Percentiles rank a stretch among this genome's conserved stretches.
phyloP scores from a whole-genome alignment of 345 rosid genomes.

The Bretschneidera sinensis region DNA sequence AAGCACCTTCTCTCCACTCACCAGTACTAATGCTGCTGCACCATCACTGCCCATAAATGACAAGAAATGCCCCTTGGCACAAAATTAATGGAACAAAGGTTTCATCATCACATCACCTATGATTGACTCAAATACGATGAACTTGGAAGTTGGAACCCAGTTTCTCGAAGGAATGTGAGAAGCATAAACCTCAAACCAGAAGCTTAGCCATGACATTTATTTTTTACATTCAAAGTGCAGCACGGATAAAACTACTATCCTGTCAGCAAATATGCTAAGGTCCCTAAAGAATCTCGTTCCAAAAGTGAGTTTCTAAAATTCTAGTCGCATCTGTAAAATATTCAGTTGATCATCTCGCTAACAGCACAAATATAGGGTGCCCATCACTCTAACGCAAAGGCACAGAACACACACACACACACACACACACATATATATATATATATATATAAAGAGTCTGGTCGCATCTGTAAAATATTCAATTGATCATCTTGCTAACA shows the following conservation, averaged over 20 bases:
- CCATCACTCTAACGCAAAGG: too few species aligned
- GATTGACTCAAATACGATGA: background rate
- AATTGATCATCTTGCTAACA: background rate
- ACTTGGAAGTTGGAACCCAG: too few species aligned
- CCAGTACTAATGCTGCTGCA: constrained; percentile 92
- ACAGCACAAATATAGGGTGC: too few species aligned
- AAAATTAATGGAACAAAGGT: background rate
- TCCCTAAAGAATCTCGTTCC: background rate
- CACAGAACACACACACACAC: too few species aligned
- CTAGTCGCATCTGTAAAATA: background rate
- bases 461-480: too few species aligned
- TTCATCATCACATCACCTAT: background rate
- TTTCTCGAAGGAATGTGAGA: too few species aligned
- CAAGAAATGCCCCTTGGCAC: background rate
- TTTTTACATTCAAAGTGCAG: background rate
- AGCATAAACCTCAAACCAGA: background rate
- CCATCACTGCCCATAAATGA: constrained; percentile 64
- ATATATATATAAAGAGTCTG: too few species aligned
- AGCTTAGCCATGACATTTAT: background rate
- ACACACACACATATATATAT: too few species aligned
- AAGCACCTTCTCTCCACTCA: constrained; percentile 79
- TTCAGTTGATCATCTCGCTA: background rate
- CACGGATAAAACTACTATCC: background rate
- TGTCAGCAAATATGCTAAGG: background rate
- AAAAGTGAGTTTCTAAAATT: too few species aligned